phyloP scores from a whole-genome alignment of 371 early-diverging fungal genomes.

The Capillidium rhysosporum region DNA sequence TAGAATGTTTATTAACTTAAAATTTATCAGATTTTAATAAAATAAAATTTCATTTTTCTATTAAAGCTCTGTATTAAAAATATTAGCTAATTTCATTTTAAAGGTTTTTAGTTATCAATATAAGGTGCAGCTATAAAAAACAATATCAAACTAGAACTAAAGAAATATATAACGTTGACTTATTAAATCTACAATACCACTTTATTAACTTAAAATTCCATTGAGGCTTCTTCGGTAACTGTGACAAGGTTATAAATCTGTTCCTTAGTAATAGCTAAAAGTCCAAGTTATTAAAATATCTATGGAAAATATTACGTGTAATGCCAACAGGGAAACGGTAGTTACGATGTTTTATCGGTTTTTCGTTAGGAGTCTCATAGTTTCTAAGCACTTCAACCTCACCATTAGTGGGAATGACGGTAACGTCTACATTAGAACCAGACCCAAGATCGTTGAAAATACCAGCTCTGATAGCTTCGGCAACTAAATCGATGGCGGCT shows the following conservation, averaged over 20 bases:
- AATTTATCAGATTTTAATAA: too few species aligned
- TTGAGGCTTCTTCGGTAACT: conserved; percentile 1
- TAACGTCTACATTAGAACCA: conserved; percentile 96
- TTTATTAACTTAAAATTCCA: neutral
- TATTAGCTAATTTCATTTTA: too few species aligned
- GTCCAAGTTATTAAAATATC: neutral
- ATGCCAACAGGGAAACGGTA: conserved; percentile 21
- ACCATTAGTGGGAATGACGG: conserved; percentile 60
- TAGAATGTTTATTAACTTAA: too few species aligned
- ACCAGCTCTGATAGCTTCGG: conserved; percentile 94
- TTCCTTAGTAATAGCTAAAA: conserved; percentile 5
- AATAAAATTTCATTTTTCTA: too few species aligned
- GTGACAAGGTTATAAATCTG: conserved; percentile 4
- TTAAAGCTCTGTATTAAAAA: too few species aligned
- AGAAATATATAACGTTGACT: too few species aligned
- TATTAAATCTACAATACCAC: too few species aligned
- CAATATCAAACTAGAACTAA: too few species aligned
- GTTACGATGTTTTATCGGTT: conserved; percentile 62
- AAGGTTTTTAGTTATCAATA: too few species aligned
- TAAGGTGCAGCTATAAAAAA: too few species aligned
- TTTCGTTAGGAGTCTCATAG: conserved; percentile 74
- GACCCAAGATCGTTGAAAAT: conserved; percentile 99
- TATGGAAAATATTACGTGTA: conserved; percentile 8
- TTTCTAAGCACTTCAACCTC: conserved; percentile 54
- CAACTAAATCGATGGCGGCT: conserved; percentile 84